Evolutionary conservation across 108 stramenopile genomes (phyloP), one percentile per base, ranked within the genome.

Genomic region (Cyclotella distinguenda): DNA sequence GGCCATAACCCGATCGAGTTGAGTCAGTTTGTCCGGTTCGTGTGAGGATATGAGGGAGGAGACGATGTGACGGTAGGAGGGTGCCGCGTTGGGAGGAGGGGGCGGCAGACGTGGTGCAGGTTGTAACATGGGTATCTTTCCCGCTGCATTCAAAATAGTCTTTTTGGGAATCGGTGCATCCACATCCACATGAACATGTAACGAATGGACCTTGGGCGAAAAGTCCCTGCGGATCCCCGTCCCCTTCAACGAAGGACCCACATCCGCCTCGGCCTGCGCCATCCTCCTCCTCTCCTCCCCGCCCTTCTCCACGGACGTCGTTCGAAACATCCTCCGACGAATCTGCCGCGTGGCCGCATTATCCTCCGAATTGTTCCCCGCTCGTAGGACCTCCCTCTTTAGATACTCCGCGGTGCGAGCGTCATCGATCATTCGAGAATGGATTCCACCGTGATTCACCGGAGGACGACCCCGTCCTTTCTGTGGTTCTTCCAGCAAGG

Each of bases 331-430:
- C 3, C 76, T 45, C 18, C 76, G 48, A 11, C 76, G 48, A 6
- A 77, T 53, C 25, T 77, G 76, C n/a, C 76, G 35, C 19, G 76
- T 65, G 9, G 63, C 62, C 3, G 76, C 76, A 60, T 68, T 77
- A 36, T 77, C 62, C n/a, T 53, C 9, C 54, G 64, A 63, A 57
- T 70, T 54, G 45, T 70, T 77, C 13, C 23, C 28, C 7, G 11
- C 55, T 30, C 12, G 15, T n/a, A n/a, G n/a, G n/a, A n/a, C n/a
- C 6, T 28, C 9, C 39, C 49, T 16, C 27, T 47, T 15, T 32
- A 28, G 44, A 18, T 68, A 21, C 50, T 47, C 44, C 27, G 54
- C 58, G 6, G 11, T 47, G 25, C 66, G 68, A 5, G 51, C 34
- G 40, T 78, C 69, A 27, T 78, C 77, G 53, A 78, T 70, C 59